phyloP scores from a whole-genome alignment of 2,329 filamentous ascomycete species.

The Pezicula rhizophila region DNA sequence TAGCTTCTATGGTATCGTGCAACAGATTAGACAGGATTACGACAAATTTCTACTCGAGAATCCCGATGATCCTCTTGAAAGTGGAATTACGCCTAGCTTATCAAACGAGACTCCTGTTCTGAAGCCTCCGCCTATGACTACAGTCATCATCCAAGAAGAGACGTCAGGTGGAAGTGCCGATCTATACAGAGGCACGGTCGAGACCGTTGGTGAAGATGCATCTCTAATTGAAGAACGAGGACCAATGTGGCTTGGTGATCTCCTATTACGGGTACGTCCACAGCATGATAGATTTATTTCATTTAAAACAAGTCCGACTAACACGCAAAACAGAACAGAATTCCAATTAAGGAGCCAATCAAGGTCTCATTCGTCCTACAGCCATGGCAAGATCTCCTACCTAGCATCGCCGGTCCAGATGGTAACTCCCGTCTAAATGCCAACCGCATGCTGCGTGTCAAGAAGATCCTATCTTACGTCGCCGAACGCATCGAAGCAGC shows the following conservation, averaged over 20 bases:
- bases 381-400: conserved; percentile 70
- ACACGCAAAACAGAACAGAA: conserved; percentile 57
- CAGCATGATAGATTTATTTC: neutral
- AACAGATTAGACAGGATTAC: conserved; percentile 68
- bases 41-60: conserved; percentile 57
- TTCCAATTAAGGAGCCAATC: conserved; percentile 81
- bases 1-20: conserved; percentile 65
- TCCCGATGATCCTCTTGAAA: conserved; percentile 50
- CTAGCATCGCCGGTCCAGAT: conserved; percentile 67
- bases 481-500: conserved; percentile 80
- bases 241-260: conserved; percentile 87
- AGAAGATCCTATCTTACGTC: conserved; percentile 89
- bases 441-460: conserved; percentile 91
- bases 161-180: conserved; percentile 68
- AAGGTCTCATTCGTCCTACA: conserved; percentile 94
- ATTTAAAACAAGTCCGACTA: neutral
- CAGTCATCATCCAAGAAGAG: conserved; percentile 65
- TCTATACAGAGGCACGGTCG: conserved; percentile 85
- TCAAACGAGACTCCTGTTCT: conserved; percentile 71
- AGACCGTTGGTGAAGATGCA: conserved; percentile 66
- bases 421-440: conserved; percentile 88
- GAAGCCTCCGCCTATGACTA: conserved; percentile 62
- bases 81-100: conserved; percentile 61
- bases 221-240: conserved; percentile 80
- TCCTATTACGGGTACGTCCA: conserved; percentile 60